Evolutionary conservation across 1,139 yeast species (phyloP), one percentile per base, ranked within the genome.

Genomic region (Meyerozyma guilliermondii): DNA sequence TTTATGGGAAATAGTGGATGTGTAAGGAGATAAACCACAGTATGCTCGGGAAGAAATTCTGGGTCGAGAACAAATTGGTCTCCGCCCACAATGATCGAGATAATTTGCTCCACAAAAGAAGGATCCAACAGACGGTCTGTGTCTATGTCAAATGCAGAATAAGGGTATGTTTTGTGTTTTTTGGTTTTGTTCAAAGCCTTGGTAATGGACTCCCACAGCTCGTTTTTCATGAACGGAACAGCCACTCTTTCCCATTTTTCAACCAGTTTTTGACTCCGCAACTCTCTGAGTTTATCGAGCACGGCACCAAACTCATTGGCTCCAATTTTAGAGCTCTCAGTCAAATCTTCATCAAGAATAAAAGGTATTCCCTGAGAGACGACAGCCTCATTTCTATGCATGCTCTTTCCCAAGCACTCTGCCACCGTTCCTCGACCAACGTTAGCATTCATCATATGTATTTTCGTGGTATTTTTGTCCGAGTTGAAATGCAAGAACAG

Each of bases 1-100:
- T 71, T 65, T 4, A 71, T 64, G 8, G 97, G 96, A 62, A 84
- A 88, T 28, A 87, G 65, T 20, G 97, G 96, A 63, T 88, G 96
- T 2, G 96, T 87, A 48, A 91, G 70, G 35, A 89, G 69, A 58
- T 87, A 91, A 5, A 85, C 77, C 43, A 87, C 62, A 2, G 89
- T 72, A 39, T 66, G 66, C 53, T 83, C 82, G 38, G 92, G 84
- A 29, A 77, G 51, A 43, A 68, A 68, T 16, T 52, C 56, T 10
- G 49, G 48, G 35, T 57, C 47, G 40, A 65, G 53, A 27, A 45
- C 47, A 7, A 61, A 54, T n/a, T 47, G 45, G 7, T 47, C 49
- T 1, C 50, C 53, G 17, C 55, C 46, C 41, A 80, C 68, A 8
- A 83, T 66, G 42, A 78, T 56, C 5, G 62, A 59, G 13, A 80